Evolutionary conservation across 192 early-diverging fungal genomes (phyloP).

Genomic region (Funneliformis mosseae): DNA sequence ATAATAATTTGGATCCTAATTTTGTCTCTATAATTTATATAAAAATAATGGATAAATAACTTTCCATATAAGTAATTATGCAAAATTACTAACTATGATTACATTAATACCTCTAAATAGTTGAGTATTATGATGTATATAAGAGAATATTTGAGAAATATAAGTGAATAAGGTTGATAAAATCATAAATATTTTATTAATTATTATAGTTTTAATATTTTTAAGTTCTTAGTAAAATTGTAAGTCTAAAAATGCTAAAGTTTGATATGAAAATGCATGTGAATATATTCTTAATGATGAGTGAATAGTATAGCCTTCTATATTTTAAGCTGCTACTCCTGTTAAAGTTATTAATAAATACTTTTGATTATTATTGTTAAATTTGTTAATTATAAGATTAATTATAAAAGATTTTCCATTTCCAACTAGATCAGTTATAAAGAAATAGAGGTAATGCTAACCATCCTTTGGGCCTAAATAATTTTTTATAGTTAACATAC

Average conservation of each 20-base stretch:
- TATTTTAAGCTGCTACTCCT: constrained; percentile 31
- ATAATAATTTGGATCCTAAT: not conserved
- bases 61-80: constrained; percentile 13
- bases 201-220: too few relatives aligned
- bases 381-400: not conserved
- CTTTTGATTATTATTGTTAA: not conserved
- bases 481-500: not conserved
- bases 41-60: constrained; percentile 14
- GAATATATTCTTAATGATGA: not conserved
- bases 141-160: not conserved
- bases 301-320: constrained; percentile 19
- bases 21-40: not conserved
- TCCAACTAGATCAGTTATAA: constrained; percentile 8
- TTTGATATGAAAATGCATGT: not conserved
- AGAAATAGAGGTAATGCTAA: not conserved
- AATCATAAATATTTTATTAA: constrained; percentile 2
- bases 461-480: not conserved
- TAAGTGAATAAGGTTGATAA: not conserved
- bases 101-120: constrained; percentile 9
- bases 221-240: not conserved
- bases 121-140: constrained; percentile 7
- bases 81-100: not conserved
- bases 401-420: constrained; percentile 14
- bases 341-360: constrained; percentile 19
- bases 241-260: not conserved